These are phyloP conservation scores for Epichloe festucae DNA, from an alignment of 2,329 filamentous ascomycete genomes.

Conservation along the genomic window DNA sequence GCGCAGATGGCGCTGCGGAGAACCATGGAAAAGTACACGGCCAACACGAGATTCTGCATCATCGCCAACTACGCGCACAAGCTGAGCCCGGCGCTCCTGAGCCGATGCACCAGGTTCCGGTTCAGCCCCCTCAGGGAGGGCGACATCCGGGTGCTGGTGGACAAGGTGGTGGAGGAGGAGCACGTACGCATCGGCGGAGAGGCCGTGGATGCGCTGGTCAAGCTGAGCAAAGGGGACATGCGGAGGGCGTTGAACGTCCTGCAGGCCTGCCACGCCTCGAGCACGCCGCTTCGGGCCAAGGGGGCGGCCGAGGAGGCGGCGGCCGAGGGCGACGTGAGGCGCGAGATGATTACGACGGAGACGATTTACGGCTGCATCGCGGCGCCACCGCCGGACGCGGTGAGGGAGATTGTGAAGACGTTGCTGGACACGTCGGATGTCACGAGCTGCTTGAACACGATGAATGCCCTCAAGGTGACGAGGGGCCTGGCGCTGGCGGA, in stretches of 20 bases:
- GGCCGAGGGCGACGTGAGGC: constrained; percentile 52
- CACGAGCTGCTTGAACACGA: constrained; percentile 73
- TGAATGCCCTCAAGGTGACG: constrained; percentile 74
- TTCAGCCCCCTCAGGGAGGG: constrained; percentile 86
- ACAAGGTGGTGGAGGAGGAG: constrained; percentile 82
- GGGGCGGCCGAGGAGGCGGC: constrained; percentile 46
- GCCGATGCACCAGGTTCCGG: constrained; percentile 84
- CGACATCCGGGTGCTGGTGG: constrained; percentile 75
- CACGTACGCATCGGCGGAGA: constrained; percentile 68
- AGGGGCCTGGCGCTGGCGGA: constrained; percentile 87
- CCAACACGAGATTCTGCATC: constrained; percentile 94
- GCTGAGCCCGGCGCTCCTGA: constrained; percentile 81
- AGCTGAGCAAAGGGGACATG: constrained; percentile 91
- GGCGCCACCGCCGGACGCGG: constrained; percentile 80
- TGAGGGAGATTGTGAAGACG: constrained; percentile 71
- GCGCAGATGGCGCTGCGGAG: constrained; percentile 93
- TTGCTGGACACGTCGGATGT: constrained; percentile 78
- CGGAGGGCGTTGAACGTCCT: constrained; percentile 85
- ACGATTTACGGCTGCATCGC: constrained; percentile 97
- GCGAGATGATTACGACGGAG: constrained; percentile 74
- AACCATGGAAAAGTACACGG: constrained; percentile 99
- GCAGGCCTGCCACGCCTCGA: constrained; percentile 91
- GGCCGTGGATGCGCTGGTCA: constrained; percentile 72
- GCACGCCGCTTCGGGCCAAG: constrained; percentile 54
- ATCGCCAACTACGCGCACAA: constrained; percentile 99